Evolutionary conservation across 805 yeast species (phyloP), one percentile per base, ranked within the genome.

Genomic region (Saccharomycopsis fodiens): DNA sequence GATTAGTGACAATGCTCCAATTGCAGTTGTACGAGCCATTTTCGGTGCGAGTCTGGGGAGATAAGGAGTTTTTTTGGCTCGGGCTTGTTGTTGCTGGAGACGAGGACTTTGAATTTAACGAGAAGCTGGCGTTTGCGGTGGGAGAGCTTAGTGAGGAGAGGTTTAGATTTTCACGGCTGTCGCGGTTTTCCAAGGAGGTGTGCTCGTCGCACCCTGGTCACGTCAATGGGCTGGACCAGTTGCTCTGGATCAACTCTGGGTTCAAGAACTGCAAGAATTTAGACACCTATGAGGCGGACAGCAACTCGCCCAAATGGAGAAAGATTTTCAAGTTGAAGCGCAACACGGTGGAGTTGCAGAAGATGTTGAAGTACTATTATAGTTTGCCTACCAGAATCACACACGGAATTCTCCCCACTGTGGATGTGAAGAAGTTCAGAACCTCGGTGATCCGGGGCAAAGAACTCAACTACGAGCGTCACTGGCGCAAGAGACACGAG

Each of bases 201-300:
- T 78, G 83, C 53, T 70, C 81, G 1, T 76, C 76, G 30, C 82
- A 78, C 55, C 84, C 84, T 1, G 82, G 76, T 2, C 84, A 78
- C 56, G 56, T 78, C 8, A 51, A 52, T 48, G 44, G 41, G 4
- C 35, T 48, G 2, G 52, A 53, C 27, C 50, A 54, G 43, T 42
- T 69, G 40, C 55, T 79, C 3, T 82, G 88, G 87, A 68, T 81
- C 39, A 82, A 82, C 55, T 82, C 86, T 15, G 91, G 91, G 0
- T 70, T 80, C 58, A 66, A 70, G 41, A 74, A 69, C 41, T 82
- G 88, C 60, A 75, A 76, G 52, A 64, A 70, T 29, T 43, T 51
- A 2, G 48, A 54, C 7, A 56, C 64, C 23, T 72, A 69, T 1
- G 53, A 48, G 15, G 49, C 53, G 13, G 71, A 75, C 47, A 66